A percentile compares a stretch with the other conserved stretches of the same genome.
These are phyloP conservation scores for Penicillium samsonianum DNA, from an alignment of 495 filamentous ascomycete genomes.

Conservation along the genomic window DNA sequence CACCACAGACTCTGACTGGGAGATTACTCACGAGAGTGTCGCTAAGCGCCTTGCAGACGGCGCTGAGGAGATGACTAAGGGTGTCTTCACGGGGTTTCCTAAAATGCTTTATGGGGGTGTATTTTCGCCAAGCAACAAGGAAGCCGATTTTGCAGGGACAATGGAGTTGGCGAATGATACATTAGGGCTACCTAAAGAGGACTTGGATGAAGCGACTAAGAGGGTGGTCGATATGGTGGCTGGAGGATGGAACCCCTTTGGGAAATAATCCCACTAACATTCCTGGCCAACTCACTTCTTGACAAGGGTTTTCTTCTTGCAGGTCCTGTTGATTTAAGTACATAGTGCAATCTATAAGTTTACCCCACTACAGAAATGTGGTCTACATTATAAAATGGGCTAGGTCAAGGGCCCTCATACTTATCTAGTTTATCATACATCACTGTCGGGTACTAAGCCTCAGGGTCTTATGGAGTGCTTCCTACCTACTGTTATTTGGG, in stretches of 20 bases:
- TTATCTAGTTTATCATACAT: background rate
- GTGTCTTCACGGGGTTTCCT: slow-evolving; percentile 29
- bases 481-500: too few relatives aligned
- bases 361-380: background rate
- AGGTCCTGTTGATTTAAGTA: background rate
- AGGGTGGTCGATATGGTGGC: slow-evolving; percentile 22
- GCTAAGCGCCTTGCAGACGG: slow-evolving; percentile 48
- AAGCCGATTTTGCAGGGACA: slow-evolving; percentile 42
- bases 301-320: background rate
- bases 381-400: too few relatives aligned
- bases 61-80: slow-evolving; percentile 40
- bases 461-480: too few relatives aligned
- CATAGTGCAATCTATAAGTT: background rate
- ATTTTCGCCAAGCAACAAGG: slow-evolving; percentile 46
- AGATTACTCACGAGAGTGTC: slow-evolving; percentile 43
- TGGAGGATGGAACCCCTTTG: slow-evolving; percentile 21
- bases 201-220: slow-evolving; percentile 53
- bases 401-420: background rate
- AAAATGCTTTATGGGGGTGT: slow-evolving; percentile 50
- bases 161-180: slow-evolving; percentile 45
- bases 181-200: slow-evolving; percentile 58
- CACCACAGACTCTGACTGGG: slow-evolving; percentile 54
- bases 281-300: background rate
- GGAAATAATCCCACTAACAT: background rate
- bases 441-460: too few relatives aligned